These are phyloP conservation scores for Yarrowia divulgata DNA, from an alignment of 805 yeast genomes.

Conservation along the genomic window DNA sequence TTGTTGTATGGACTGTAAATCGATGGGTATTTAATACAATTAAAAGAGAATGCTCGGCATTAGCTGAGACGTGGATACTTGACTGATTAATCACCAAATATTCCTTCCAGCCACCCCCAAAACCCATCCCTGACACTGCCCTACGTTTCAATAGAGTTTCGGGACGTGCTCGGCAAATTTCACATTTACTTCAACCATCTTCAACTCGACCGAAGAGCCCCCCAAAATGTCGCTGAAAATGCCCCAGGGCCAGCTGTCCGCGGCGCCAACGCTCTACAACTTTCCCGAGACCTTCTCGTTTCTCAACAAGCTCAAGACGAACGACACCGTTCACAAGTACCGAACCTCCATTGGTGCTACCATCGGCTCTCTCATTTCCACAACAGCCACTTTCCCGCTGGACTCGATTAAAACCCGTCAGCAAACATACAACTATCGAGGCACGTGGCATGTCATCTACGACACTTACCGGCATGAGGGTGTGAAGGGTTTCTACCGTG, in stretches of 20 bases:
- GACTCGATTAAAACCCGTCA: conserved; percentile 87
- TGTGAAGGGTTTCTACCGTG: conserved; percentile 72
- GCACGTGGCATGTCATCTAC: conserved; percentile 63
- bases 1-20: neutral
- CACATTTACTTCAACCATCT: conserved; percentile 16
- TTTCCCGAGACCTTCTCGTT: conserved; percentile 11
- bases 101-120: neutral
- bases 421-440: conserved; percentile 74
- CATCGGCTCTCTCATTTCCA: conserved; percentile 66
- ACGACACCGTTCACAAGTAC: conserved; percentile 47
- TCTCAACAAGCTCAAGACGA: conserved; percentile 24
- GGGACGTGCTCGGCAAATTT: conserved; percentile 31
- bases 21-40: neutral
- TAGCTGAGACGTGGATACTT: no score
- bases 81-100: no score
- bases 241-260: conserved; percentile 31
- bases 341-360: conserved; percentile 68
- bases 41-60: neutral
- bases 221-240: conserved; percentile 26
- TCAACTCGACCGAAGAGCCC: conserved; percentile 7
- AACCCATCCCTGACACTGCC: neutral
- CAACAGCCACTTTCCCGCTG: conserved; percentile 79
- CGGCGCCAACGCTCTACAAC: conserved; percentile 20
- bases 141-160: neutral
- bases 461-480: conserved; percentile 70